Base-by-base conservation (phyloP, 2,329 filamentous ascomycete species). In the Trichophaea hybrida region DNA sequence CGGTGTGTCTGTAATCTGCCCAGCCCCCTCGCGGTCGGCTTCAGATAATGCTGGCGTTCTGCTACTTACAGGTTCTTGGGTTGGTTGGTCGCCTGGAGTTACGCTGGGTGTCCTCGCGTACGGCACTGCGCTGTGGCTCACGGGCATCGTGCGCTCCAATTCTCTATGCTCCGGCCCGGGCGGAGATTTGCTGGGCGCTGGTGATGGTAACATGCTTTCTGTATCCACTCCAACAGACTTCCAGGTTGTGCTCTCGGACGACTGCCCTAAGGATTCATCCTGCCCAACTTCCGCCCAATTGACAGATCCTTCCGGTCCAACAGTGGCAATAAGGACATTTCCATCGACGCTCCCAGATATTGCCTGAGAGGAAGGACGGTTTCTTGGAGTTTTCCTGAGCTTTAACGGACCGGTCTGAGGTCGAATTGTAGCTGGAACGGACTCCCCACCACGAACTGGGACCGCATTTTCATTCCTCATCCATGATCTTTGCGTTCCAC, bases 401-500 rank as follows among this genome's bases (percentile, higher is more conserved):
- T 17, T 12, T 24, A 49, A 8, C 10, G 44, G 44, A 8, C 44
- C 44, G 24, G 10, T 24, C 15, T 49, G 44, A 8, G 10, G 15
- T 17, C 44, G 44, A 8, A 49, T 24, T 8, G 44, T 49, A 13
- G 44, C 12, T 38, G 58, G 51, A 49, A 59, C 58, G 31, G 54
- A 35, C 56, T 50, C 55, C 4, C 58, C 59, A 55, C 57, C 62
- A 51, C 54, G 55, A 49, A 49, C 15, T 8, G 12, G 44, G 13
- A 49, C 15, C 4, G 44, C 44, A 24, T 49, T 49, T 8, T 49
- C 44, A 24, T 49, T 49, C 44, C 10, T 15, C 66, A 68, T 68
- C 67, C 67, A 68, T 12, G 62, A 50, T 32, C 58, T 63, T 43
- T 60, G 60, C 51, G 60, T 65, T 31, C 67, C 65, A 13, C 67